Conservation (phyloP, 164 flowering plant genomes). For the Berberis vulgaris region DNA sequence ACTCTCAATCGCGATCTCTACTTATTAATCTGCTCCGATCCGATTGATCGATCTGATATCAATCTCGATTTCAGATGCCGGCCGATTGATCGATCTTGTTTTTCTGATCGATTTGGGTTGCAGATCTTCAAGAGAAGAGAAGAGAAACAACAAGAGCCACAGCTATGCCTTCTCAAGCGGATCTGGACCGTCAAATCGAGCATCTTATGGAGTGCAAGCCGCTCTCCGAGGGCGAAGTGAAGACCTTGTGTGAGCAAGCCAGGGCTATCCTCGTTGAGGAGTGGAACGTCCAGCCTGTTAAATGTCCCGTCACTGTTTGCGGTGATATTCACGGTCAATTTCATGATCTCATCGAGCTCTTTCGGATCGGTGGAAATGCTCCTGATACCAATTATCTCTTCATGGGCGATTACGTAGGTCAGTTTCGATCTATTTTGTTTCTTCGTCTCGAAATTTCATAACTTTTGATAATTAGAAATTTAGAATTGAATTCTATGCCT, state of each 20-base stretch:
- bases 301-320: slow-evolving; percentile 64
- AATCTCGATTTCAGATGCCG: background rate
- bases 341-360: slow-evolving; percentile 62
- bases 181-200: slow-evolving; percentile 85
- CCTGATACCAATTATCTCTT: slow-evolving; percentile 88
- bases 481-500: too few species aligned
- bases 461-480: too few species aligned
- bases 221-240: slow-evolving; percentile 68
- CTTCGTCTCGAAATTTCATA: background rate
- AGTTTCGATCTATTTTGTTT: slow-evolving; percentile 11
- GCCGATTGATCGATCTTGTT: background rate
- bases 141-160: too few species aligned
- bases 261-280: slow-evolving; percentile 78
- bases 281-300: slow-evolving; percentile 79
- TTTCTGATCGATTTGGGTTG: slow-evolving; percentile 7
- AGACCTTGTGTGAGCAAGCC: slow-evolving; percentile 75
- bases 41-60: background rate
- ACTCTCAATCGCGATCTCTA: background rate
- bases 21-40: background rate
- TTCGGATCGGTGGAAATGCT: slow-evolving; percentile 66
- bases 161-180: slow-evolving; percentile 59
- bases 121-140: slow-evolving; percentile 21
- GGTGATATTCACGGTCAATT: slow-evolving; percentile 79
- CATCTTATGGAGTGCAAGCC: slow-evolving; percentile 87
- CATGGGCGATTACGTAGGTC: slow-evolving; percentile 95